Conservation (phyloP, 306 rosid species). For the Hippophae tibetana region DNA sequence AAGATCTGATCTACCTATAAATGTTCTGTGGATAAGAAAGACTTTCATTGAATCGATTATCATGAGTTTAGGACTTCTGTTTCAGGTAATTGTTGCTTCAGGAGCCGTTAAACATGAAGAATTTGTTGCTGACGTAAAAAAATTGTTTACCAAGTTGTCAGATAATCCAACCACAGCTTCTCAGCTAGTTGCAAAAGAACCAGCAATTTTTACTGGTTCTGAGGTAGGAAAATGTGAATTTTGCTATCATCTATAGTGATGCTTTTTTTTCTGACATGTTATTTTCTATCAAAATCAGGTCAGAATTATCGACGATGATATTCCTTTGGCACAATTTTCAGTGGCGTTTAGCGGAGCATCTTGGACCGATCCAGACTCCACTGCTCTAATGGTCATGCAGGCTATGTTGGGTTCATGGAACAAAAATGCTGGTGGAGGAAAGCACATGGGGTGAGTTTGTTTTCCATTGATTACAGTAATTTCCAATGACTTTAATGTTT, state of each 20-base stretch:
- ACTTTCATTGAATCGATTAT: neutral
- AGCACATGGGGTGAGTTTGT: slow-evolving; percentile 40
- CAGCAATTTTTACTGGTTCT: slow-evolving; percentile 54
- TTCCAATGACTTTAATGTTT: too few species aligned
- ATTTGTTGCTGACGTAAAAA: slow-evolving; percentile 35
- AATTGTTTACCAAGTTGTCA: slow-evolving; percentile 39
- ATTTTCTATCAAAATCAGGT: slow-evolving; percentile 27
- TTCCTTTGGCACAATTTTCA: slow-evolving; percentile 52
- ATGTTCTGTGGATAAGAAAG: too few species aligned
- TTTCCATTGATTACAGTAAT: too few species aligned
- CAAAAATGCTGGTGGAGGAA: slow-evolving; percentile 47
- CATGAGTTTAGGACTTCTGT: slow-evolving; percentile 4
- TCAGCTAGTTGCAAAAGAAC: slow-evolving; percentile 38
- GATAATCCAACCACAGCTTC: slow-evolving; percentile 37
- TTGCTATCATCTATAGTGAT: neutral
- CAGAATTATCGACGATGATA: slow-evolving; percentile 46
- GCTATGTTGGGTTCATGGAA: slow-evolving; percentile 62
- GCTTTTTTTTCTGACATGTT: neutral
- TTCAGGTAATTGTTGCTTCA: slow-evolving; percentile 37
- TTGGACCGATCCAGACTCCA: slow-evolving; percentile 56
- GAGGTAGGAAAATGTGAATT: slow-evolving; percentile 27
- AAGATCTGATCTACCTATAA: too few species aligned
- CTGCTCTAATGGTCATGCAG: slow-evolving; percentile 58
- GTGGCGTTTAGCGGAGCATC: slow-evolving; percentile 59
- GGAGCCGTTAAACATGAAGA: slow-evolving; percentile 53